phyloP scores from a whole-genome alignment of 1,139 yeast species.

The Suhomyces chickasaworum region DNA sequence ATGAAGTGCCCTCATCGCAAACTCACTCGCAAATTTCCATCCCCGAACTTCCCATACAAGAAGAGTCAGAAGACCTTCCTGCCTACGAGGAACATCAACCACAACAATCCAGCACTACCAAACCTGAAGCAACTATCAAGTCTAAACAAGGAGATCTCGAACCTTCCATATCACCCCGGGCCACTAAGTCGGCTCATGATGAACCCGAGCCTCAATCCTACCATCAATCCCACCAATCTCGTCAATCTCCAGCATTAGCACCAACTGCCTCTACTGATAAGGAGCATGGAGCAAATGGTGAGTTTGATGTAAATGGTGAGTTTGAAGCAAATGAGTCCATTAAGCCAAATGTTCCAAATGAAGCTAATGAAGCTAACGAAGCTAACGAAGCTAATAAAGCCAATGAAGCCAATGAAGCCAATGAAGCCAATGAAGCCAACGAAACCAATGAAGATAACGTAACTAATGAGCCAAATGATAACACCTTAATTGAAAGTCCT shows the following conservation, averaged over 20 bases:
- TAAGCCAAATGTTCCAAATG: too few species aligned
- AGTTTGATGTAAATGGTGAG: too few species aligned
- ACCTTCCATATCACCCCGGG: neutral
- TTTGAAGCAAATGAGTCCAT: too few species aligned
- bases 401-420: too few species aligned
- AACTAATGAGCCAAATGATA: slow-evolving; percentile 2
- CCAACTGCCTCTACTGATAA: neutral
- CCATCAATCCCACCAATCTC: too few species aligned
- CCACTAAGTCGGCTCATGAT: neutral
- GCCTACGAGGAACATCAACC: slow-evolving; percentile 2
- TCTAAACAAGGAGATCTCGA: neutral
- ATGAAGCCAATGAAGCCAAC: too few species aligned
- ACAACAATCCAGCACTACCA: neutral
- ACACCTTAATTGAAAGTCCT: slow-evolving; percentile 3
- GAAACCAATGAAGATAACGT: too few species aligned
- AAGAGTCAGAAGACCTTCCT: slow-evolving; percentile 10
- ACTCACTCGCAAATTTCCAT: neutral
- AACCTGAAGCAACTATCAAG: neutral
- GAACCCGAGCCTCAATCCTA: neutral
- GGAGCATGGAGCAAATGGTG: too few species aligned
- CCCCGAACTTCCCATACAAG: slow-evolving; percentile 5
- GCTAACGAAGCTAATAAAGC: too few species aligned
- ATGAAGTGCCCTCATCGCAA: slow-evolving; percentile 28
- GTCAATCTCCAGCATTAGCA: neutral
- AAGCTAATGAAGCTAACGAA: too few species aligned